These are phyloP conservation scores for Dothistroma pini DNA, from an alignment of 2,329 filamentous ascomycete genomes.

Conservation along the genomic window DNA sequence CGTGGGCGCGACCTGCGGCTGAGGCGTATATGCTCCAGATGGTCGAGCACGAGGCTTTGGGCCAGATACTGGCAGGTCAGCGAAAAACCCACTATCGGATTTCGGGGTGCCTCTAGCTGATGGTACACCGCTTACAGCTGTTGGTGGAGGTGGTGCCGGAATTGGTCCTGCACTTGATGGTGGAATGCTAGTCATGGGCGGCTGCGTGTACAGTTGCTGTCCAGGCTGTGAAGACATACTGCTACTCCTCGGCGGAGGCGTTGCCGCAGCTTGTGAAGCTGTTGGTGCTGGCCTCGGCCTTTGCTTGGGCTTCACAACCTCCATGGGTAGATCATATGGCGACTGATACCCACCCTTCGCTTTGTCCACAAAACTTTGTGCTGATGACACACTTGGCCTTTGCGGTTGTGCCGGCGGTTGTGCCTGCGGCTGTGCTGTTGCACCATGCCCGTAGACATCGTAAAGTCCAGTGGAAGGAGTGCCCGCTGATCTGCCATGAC, in stretches of 20 bases:
- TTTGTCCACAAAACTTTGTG: constrained; percentile 84
- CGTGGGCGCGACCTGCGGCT: constrained; percentile 15
- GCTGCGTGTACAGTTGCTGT: constrained; percentile 8
- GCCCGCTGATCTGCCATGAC: constrained; percentile 29
- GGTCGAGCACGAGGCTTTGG: constrained; percentile 38
- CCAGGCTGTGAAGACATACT: constrained; percentile 40
- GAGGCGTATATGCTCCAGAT: constrained; percentile 29
- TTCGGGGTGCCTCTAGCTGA: constrained; percentile 25
- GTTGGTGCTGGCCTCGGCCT: constrained; percentile 34
- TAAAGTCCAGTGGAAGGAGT: constrained; percentile 34
- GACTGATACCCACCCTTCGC: constrained; percentile 89
- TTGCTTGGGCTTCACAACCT: constrained; percentile 70
- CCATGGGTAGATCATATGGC: constrained; percentile 91
- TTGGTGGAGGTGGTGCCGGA: constrained; percentile 14
- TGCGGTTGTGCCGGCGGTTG: constrained; percentile 36
- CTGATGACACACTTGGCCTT: constrained; percentile 48
- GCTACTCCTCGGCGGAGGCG: constrained; percentile 57
- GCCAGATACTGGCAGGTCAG: constrained; percentile 43
- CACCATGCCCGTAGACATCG: constrained; percentile 30
- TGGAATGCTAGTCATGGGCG: constrained; percentile 35
- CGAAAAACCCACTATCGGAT: constrained; percentile 45
- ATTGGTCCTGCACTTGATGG: constrained; percentile 38
- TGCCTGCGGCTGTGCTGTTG: constrained; percentile 14
- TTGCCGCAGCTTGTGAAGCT: constrained; percentile 32
- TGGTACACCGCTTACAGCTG: constrained; percentile 9